phyloP scores from a whole-genome alignment of 2,329 filamentous ascomycete species.

The Zasmidium angulare region DNA sequence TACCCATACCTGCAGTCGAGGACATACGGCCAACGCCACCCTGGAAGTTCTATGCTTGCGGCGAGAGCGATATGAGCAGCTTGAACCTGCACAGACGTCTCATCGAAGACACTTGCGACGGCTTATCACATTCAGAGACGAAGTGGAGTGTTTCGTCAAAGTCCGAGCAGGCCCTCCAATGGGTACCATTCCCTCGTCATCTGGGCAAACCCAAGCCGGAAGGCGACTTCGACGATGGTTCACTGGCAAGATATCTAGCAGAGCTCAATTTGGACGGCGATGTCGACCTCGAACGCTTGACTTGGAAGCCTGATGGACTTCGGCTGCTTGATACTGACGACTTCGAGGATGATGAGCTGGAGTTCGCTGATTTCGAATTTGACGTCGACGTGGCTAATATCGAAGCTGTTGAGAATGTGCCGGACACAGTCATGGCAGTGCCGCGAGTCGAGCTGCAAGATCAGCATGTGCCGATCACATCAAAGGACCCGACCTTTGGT shows the following conservation, averaged over 20 bases:
- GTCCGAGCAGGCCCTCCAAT: conserved; percentile 44
- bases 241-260: conserved; percentile 37
- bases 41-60: conserved; percentile 40
- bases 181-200: conserved; percentile 49
- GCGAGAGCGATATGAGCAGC: not conserved
- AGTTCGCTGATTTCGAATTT: conserved; percentile 14
- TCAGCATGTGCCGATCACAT: not conserved
- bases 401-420: not conserved
- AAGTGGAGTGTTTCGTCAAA: conserved; percentile 45
- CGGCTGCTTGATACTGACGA: conserved; percentile 43
- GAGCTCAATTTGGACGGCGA: conserved; percentile 35
- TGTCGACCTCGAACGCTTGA: conserved; percentile 42
- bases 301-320: conserved; percentile 52
- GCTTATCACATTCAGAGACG: conserved; percentile 32
- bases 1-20: conserved; percentile 51
- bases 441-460: not conserved
- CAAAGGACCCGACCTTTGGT: not conserved
- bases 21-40: conserved; percentile 44
- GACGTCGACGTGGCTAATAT: conserved; percentile 10
- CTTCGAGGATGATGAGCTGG: conserved; percentile 40
- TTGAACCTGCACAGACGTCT: conserved; percentile 15
- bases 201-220: conserved; percentile 39
- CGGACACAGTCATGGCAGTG: not conserved
- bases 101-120: conserved; percentile 17
- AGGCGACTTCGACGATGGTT: conserved; percentile 43